Base-by-base conservation (phyloP, 2,329 filamentous ascomycete species). In the Hypoxylon sp. region DNA sequence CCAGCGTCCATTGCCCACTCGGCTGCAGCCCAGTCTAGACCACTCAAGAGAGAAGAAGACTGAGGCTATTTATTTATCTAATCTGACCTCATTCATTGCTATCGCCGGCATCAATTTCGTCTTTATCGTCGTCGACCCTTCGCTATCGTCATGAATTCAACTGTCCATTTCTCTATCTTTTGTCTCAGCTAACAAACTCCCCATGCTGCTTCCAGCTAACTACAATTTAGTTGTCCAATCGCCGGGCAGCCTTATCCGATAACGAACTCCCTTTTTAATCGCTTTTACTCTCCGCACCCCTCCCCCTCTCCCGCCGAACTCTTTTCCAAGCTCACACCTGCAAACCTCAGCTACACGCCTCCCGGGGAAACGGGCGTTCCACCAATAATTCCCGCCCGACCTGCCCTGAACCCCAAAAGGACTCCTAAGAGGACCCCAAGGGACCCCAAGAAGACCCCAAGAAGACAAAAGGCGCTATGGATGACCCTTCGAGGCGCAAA, bases 401-500 rank as follows among this genome's bases (percentile, higher is more conserved):
- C 53, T 29, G 45, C 23, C 30, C 54, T 61, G 47, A 58, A 54
- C 60, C 56, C 51, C 65, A 34, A 61, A 58, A 58, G 30, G 51
- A 60, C 11, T 59, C 58, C 65, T 50, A 57, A 61, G 43, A 63
- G 48, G 37, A 52, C 50, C 51, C 23, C 34, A 58, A 59, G 39
- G 32, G 30, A 34, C 30, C 30, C 30, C 30, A 32, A 32, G 23
- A 32, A 32, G 16, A 37, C 16, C 37, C 37, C 16, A 48, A 39
- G 21, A 29, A 19, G 47, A 46, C 25, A 19, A 25, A 59, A 73
- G 46, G 68, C n/a, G n/a, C n/a, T n/a, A 75, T 75, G 73, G 72
- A 73, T 61, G 66, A 66, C 64, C 64, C 66, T 63, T 63, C 70
- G 55, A 68, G 58, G 62, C 66, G 64, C 63, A 58, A 69, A 68